Base-by-base conservation (phyloP, 441 rosid species). In the Erodium trifolium region DNA sequence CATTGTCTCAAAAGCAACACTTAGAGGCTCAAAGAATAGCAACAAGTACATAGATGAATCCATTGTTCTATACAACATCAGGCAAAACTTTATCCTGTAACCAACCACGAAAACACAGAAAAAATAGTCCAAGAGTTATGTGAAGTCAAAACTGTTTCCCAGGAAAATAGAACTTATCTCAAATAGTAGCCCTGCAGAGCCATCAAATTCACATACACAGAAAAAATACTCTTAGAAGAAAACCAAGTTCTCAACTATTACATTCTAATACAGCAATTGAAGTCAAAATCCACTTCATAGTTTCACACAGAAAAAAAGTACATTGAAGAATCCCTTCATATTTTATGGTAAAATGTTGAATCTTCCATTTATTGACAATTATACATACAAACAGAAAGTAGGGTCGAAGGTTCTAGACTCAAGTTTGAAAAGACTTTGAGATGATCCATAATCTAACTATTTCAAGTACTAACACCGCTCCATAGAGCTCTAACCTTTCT, bases 1-100 rank as follows among this genome's bases (percentile, higher is more conserved):
- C 89, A 92, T 80, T 70, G 96, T 95, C 86, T 95, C 99, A 79
- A 95, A 95, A 77, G 92, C 91, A 71, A 95, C 84, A 85, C 99
- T 90, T 73, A 89, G 83, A 66, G 98, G 99, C 88, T 95, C 98
- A 80, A 87, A 92, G 81, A 95, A 86, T 80, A 92, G 82, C 79
- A 95, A 77, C 72, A 94, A 81, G 75, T 82, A 84, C 83, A 88
- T 78, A 72, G 99, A 78, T 72, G 94, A 84, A 74, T 80, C 84
- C 70, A 82, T 66, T 63, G 87, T 72, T 83, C 76, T 80, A 82
- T 83, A 87, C 68, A 89, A 77, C 74, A 78, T 62, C 69, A 90
- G 81, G 77, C 96, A 92, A 67, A 80, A 75, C 84, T 85, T 81
- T 77, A 94, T 86, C 96, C 99, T 94, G 93, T 70, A 80, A 79